These are phyloP conservation scores for Actinidia arguta DNA, from an alignment of 179 eudicot species.

Conservation along the genomic window DNA sequence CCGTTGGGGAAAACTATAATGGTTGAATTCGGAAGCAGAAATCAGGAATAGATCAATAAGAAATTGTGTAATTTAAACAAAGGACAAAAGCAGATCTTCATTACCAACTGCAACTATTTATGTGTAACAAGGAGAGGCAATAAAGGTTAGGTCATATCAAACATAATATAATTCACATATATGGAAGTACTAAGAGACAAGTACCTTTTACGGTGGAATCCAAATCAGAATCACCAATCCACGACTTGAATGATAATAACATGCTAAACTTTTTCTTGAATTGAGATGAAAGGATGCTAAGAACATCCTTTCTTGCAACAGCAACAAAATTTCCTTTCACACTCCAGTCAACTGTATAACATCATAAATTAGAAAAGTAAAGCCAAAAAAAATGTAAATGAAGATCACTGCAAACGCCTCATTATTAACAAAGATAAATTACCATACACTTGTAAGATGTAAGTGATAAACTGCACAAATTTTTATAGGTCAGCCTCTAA, in stretches of 20 bases:
- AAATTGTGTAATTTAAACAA: not conserved
- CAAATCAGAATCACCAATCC: slow-evolving; percentile 50
- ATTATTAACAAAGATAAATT: not conserved
- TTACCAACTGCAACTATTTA: not conserved
- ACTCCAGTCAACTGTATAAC: slow-evolving; percentile 80
- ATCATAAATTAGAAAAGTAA: slow-evolving; percentile 17
- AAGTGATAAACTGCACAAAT: not conserved
- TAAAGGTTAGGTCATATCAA: not conserved
- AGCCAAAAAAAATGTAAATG: not conserved
- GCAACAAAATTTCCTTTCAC: slow-evolving; percentile 63
- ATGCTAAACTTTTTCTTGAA: slow-evolving; percentile 60
- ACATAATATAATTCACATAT: not conserved
- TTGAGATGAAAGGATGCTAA: slow-evolving; percentile 65
- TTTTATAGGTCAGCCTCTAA: slow-evolving; percentile 1
- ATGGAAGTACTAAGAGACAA: not conserved
- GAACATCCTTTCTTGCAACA: slow-evolving; percentile 62
- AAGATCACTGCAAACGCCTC: not conserved
- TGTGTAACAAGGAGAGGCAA: not conserved
- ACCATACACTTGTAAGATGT: not conserved
- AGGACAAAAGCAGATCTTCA: not conserved
- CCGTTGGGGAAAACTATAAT: not conserved
- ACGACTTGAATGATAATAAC: slow-evolving; percentile 54
- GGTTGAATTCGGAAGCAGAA: not conserved
- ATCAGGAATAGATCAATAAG: too few relatives aligned
- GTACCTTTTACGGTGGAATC: slow-evolving; percentile 62